Evolutionary conservation across 2,329 filamentous ascomycete genomes (phyloP), one percentile per base, ranked within the genome.

Genomic region (Fusarium fujikuroi): DNA sequence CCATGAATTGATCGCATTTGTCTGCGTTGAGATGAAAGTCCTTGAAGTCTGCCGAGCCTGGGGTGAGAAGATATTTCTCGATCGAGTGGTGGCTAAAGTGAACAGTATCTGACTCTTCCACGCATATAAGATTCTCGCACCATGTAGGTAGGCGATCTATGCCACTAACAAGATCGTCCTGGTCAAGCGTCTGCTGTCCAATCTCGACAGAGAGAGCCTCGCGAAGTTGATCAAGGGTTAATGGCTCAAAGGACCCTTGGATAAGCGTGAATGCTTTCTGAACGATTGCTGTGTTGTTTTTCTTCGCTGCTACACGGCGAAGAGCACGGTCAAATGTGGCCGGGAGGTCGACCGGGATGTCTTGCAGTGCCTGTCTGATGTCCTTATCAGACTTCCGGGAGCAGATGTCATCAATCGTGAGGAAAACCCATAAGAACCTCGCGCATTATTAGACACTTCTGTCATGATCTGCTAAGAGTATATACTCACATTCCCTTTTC

Each of bases 71-170:
- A 30, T 65, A 74, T 5, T 74, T 60, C 5, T 36, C 40, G 10
- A 75, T 64, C 1, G 72, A 74, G 15, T 67, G 64, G 15, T 75
- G 72, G 9, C 64, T 66, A 30, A 72, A 70, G 32, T 70, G 71
- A 4, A 75, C 63, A 4, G 65, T 72, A 2, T 60, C 60, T 9
- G 36, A 28, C 11, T 66, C 62, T 10, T 72, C 71, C 4, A 74
- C 39, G 8, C 46, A 60, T 1, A 70, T 23, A 2, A 75, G 32
- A 9, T 63, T 70, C n/a, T 74, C 50, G 10, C 60, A 75, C 66
- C 69, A 74, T 1, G 5, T 11, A 1, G 57, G 43, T 1, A 70
- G 7, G 1, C 69, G 65, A 9, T 61, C 37, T 7, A 74, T 54
- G 1, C 46, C 65, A 4, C 37, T 66, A 7, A 66, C 49, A 9